Evolutionary conservation across 1,139 yeast species (phyloP).

Genomic region (Scheffersomyces cryptocercus): DNA sequence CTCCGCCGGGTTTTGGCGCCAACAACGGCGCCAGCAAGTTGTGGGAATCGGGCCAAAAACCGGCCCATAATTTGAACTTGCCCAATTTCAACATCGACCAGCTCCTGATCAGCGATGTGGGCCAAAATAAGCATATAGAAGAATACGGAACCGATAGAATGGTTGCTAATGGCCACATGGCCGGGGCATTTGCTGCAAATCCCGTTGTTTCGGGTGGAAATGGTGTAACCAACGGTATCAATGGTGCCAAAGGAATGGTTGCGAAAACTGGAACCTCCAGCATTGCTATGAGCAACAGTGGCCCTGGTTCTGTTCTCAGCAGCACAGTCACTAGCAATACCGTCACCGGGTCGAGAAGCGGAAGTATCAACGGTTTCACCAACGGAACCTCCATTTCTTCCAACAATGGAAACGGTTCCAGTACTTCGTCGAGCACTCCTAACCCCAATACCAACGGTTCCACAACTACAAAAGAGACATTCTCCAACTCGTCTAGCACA

Average conservation of each 20-base stretch:
- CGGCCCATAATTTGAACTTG: slow-evolving; percentile 27
- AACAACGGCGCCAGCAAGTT: slow-evolving; percentile 6
- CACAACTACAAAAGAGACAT: not conserved
- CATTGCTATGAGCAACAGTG: not conserved
- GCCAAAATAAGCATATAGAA: not conserved
- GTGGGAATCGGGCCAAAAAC: slow-evolving; percentile 31
- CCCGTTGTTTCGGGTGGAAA: not conserved
- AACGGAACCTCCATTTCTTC: not conserved
- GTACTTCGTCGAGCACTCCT: slow-evolving; percentile 1
- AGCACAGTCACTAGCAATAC: no score
- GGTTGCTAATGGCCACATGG: no score
- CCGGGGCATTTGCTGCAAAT: not conserved
- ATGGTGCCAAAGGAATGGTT: not conserved
- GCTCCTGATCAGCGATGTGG: not conserved
- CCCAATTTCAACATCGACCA: slow-evolving; percentile 30
- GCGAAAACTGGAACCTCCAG: not conserved
- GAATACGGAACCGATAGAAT: no score
- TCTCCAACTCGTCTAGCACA: not conserved
- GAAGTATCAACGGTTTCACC: no score
- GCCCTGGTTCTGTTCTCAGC: not conserved
- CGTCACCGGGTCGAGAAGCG: no score
- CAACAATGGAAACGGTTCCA: slow-evolving; percentile 6
- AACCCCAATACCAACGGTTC: slow-evolving; percentile 1
- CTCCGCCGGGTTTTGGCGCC: not conserved
- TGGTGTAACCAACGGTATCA: not conserved